A percentile compares a stretch with the other conserved stretches of the same genome.
Evolutionary conservation across 371 early-diverging fungal species (phyloP).

Genomic region (Rhizopus delemar): DNA sequence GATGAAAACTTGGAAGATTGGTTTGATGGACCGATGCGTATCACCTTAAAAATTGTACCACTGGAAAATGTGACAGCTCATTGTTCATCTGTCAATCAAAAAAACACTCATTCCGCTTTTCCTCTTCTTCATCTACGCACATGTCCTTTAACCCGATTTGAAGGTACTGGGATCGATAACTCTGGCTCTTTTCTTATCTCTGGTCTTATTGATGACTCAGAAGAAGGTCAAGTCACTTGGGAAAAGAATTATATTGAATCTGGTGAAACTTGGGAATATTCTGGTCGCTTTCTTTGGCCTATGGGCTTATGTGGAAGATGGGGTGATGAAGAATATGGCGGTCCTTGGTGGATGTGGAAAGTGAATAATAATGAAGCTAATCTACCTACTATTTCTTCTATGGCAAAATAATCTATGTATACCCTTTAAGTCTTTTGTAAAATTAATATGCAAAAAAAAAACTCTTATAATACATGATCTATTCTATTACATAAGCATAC

Average conservation of each 20-base stretch:
- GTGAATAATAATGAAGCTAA: slow-evolving; percentile 10
- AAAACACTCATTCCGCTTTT: slow-evolving; percentile 22
- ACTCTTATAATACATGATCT: no score
- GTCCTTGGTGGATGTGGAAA: slow-evolving; percentile 59
- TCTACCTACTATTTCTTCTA: slow-evolving; percentile 10
- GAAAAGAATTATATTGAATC: slow-evolving; percentile 48
- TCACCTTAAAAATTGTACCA: slow-evolving; percentile 44
- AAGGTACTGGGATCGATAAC: slow-evolving; percentile 48
- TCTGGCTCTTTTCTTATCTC: slow-evolving; percentile 41
- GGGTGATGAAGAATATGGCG: slow-evolving; percentile 54
- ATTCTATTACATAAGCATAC: no score
- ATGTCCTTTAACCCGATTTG: slow-evolving; percentile 47
- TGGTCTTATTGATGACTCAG: slow-evolving; percentile 49
- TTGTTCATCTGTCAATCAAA: background rate
- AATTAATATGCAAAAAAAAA: slow-evolving; percentile 37
- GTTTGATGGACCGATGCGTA: slow-evolving; percentile 52
- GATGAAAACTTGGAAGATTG: slow-evolving; percentile 31
- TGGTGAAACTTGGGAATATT: slow-evolving; percentile 52
- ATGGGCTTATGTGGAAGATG: slow-evolving; percentile 51
- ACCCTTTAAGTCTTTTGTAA: slow-evolving; percentile 93
- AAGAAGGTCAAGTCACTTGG: slow-evolving; percentile 52
- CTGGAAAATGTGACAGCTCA: slow-evolving; percentile 30
- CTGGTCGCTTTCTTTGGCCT: slow-evolving; percentile 44
- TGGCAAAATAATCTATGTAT: slow-evolving; percentile 41
- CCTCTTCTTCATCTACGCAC: slow-evolving; percentile 35